Percentiles rank a stretch among this genome's conserved stretches.
These are phyloP conservation scores for Xylaria sp. DNA, from an alignment of 2,329 filamentous ascomycete genomes.

Conservation along the genomic window DNA sequence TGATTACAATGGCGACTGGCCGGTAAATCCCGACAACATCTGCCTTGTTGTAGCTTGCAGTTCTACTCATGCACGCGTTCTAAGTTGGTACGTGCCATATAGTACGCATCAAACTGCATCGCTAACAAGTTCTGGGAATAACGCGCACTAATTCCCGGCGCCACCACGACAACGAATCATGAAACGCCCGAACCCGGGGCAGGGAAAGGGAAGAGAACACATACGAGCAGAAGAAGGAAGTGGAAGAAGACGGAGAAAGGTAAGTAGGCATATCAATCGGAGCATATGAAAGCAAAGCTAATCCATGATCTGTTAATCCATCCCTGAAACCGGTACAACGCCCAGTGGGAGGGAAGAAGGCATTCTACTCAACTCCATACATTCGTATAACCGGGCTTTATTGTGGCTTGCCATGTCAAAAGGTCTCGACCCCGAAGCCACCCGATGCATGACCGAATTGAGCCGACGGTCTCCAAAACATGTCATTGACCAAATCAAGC, in stretches of 20 bases:
- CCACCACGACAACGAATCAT: conserved; percentile 26
- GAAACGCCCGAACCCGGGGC: conserved; percentile 9
- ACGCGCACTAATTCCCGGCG: conserved; percentile 24
- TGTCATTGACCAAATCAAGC: conserved; percentile 25
- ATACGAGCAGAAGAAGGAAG: not conserved
- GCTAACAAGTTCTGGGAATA: conserved; percentile 24
- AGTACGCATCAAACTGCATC: conserved; percentile 21
- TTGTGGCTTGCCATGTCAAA: conserved; percentile 23
- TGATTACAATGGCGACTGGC: conserved; percentile 29
- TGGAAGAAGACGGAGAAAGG: not conserved
- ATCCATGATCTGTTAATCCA: not conserved
- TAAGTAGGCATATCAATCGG: not conserved
- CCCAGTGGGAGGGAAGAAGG: not conserved
- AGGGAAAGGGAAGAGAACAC: not conserved
- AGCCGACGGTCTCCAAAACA: conserved; percentile 4
- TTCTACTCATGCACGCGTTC: conserved; percentile 27
- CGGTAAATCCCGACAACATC: conserved; percentile 15
- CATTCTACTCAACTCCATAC: conserved; percentile 4
- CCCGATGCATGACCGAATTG: conserved; percentile 6
- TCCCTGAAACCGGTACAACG: not conserved
- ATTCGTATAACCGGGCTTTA: not conserved
- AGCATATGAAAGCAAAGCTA: conserved; percentile 7
- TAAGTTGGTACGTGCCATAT: conserved; percentile 26
- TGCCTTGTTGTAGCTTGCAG: conserved; percentile 11
- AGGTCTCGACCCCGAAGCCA: conserved; percentile 20